Base-by-base conservation (phyloP, 768 basidiomycete species). In the Auricularia auricula-judae region DNA sequence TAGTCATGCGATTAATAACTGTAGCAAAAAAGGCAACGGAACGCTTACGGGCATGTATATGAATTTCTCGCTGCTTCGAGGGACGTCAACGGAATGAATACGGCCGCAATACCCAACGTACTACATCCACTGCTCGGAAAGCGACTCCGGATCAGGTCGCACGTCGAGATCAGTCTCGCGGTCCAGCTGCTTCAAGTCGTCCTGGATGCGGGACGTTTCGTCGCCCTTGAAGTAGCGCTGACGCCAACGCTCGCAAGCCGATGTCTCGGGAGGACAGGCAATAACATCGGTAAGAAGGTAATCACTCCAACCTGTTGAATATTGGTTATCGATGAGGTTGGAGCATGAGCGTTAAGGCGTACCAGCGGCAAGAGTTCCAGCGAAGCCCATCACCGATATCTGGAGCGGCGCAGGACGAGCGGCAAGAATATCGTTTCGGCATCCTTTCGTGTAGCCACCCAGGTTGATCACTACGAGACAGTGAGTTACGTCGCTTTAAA, bases 361-460 rank as follows among this genome's bases (percentile, higher is more conserved):
- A 69, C 78, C 74, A 2, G 77, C 76, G 62, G 71, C 76, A 10
- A 81, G 67, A 3, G 81, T 81, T 16, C 82, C 81, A 3, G 82
- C 81, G 62, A 79, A 82, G 18, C 81, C 81, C 76, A 82, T 81
- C 21, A 80, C 68, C 43, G 79, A 79, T 62, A 82, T 72, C 68
- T 83, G 81, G 10, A 83, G 70, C 2, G 81, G 82, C 61, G 76
- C 76, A 16, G 80, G 78, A 33, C 81, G 74, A 1, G 77, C 79
- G 14, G 82, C 82, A 58, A 82, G 83, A 18, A 82, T 75, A 62
- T 82, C 81, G 64, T 83, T 82, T 64, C 76, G 71, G 1, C 81
- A 78, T 16, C 80, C 82, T 68, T 81, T 83, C 36, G 81, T 82
- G 65, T 83, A 82, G 10, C 81, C 81, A 3, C 77, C 79, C 2